These are phyloP conservation scores for Ustilago bromivora DNA, from an alignment of 1,284 basidiomycete species.

Conservation along the genomic window DNA sequence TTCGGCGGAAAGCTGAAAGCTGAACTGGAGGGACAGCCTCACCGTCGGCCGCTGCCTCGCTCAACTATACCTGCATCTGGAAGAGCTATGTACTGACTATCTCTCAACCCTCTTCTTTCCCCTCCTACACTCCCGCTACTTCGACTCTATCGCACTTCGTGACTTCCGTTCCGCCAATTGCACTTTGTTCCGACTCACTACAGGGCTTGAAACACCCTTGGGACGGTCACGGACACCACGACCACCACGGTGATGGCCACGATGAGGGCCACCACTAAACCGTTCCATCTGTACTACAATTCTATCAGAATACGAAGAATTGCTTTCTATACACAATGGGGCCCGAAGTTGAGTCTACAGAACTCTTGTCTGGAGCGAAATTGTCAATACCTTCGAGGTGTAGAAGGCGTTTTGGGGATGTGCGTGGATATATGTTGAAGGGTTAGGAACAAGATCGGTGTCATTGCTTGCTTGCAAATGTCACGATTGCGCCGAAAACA, in stretches of 20 bases:
- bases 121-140: neutral
- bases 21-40: neutral
- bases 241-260: constrained; percentile 50
- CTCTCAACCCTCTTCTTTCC: neutral
- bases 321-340: neutral
- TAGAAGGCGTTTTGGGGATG: too few species aligned
- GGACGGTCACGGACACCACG: constrained; percentile 62
- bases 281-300: neutral
- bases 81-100: neutral
- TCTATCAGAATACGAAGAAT: neutral
- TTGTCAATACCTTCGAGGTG: too few species aligned
- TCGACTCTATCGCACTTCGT: neutral
- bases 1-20: neutral
- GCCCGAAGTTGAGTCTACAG: too few species aligned
- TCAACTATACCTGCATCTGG: neutral
- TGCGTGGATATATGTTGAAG: too few species aligned
- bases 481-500: too few species aligned
- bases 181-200: neutral
- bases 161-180: neutral
- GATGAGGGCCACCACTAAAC: constrained; percentile 47
- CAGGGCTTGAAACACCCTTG: constrained; percentile 66
- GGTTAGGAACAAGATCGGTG: too few species aligned
- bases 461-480: too few species aligned
- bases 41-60: neutral
- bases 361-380: too few species aligned